Percentiles rank a stretch among this genome's conserved stretches.
Conservation (phyloP, 768 basidiomycete genomes). For the Psilocybe cyanescens region DNA sequence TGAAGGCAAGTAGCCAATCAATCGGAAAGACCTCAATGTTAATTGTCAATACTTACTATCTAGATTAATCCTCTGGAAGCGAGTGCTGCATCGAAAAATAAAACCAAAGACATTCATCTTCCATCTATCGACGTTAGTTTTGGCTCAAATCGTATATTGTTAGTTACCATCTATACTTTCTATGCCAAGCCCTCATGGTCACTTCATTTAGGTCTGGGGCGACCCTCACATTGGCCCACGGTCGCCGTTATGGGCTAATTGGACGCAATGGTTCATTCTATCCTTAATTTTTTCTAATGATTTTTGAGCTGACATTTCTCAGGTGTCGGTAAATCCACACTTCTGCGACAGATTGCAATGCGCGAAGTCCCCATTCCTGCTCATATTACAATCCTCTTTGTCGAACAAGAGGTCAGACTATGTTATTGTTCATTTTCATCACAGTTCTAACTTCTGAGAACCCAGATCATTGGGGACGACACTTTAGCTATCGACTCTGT, state of each 20-base stretch:
- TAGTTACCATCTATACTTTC: slow-evolving; percentile 17
- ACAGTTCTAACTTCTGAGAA: not conserved
- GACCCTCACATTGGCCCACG: slow-evolving; percentile 84
- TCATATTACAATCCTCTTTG: slow-evolving; percentile 96
- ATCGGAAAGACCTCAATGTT: not conserved
- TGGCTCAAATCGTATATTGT: slow-evolving; percentile 93
- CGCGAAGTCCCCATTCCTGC: slow-evolving; percentile 92
- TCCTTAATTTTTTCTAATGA: not conserved
- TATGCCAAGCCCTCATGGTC: not conserved
- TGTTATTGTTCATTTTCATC: not conserved
- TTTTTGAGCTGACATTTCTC: slow-evolving; percentile 3
- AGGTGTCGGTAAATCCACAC: slow-evolving; percentile 97
- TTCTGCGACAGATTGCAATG: slow-evolving; percentile 92
- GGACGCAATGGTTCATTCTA: slow-evolving; percentile 71
- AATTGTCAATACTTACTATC: not conserved
- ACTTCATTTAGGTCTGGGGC: slow-evolving; percentile 68
- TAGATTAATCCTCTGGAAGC: slow-evolving; percentile 94
- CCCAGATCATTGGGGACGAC: slow-evolving; percentile 89
- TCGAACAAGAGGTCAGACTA: slow-evolving; percentile 87
- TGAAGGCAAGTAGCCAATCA: slow-evolving; percentile 68
- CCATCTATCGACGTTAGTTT: slow-evolving; percentile 96
- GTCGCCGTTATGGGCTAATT: slow-evolving; percentile 90
- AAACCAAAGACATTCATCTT: slow-evolving; percentile 96
- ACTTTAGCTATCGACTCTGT: slow-evolving; percentile 93
- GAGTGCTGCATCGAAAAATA: slow-evolving; percentile 78